Evolutionary conservation across 371 early-diverging fungal species (phyloP).

Genomic region (Zychaea mexicana): DNA sequence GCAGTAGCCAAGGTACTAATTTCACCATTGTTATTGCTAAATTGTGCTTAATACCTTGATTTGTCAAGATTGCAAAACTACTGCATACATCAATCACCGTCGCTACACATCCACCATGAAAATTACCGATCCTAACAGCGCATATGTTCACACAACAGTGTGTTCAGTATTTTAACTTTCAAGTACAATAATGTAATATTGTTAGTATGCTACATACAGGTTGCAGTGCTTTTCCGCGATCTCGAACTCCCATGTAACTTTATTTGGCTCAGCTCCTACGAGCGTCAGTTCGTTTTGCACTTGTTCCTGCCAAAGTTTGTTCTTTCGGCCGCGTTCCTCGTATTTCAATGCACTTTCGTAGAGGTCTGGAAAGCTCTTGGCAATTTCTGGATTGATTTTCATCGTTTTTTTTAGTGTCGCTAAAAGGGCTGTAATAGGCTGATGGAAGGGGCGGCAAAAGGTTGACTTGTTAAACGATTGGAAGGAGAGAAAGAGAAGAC

Average conservation of each 20-base stretch:
- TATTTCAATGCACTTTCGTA: not conserved
- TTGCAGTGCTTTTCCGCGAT: constrained; percentile 36
- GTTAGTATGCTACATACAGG: not conserved
- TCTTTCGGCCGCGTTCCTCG: not conserved
- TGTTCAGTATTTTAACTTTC: not conserved
- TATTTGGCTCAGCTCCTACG: constrained; percentile 23
- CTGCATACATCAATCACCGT: constrained; percentile 49
- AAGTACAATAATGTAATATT: no score
- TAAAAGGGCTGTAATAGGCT: no score
- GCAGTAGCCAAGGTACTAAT: no score
- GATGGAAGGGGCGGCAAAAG: no score
- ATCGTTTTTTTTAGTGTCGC: not conserved
- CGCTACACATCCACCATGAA: constrained; percentile 52
- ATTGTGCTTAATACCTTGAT: constrained; percentile 13
- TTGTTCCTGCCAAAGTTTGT: not conserved
- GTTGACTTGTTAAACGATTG: not conserved
- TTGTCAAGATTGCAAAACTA: constrained; percentile 32
- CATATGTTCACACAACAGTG: not conserved
- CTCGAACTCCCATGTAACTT: constrained; percentile 37
- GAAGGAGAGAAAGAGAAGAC: not conserved
- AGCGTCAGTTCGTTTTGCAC: constrained; percentile 6
- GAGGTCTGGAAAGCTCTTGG: not conserved
- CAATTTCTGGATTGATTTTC: not conserved
- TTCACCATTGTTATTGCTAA: not conserved
- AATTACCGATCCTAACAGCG: constrained; percentile 20